Evolutionary conservation across 2,329 filamentous ascomycete genomes (phyloP).

Genomic region (Monilinia aucupariae): DNA sequence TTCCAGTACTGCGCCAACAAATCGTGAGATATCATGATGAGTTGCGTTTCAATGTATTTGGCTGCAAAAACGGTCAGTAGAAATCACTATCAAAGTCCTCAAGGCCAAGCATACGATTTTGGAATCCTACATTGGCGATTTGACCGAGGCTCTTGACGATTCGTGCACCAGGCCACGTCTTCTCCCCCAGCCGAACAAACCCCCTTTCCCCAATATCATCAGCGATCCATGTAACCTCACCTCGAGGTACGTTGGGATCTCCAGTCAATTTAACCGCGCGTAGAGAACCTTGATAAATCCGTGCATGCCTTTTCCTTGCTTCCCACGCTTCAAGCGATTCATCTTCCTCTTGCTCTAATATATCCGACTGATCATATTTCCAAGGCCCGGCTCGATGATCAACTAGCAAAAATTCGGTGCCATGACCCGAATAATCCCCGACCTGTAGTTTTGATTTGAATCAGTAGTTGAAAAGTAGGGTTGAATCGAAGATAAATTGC

Average conservation of each 20-base stretch:
- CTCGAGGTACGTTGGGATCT: slow-evolving; percentile 82
- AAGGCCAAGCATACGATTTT: slow-evolving; percentile 54
- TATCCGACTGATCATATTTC: slow-evolving; percentile 37
- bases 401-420: slow-evolving; percentile 81
- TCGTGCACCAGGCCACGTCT: slow-evolving; percentile 68
- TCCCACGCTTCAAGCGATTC: slow-evolving; percentile 46
- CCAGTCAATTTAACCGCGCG: slow-evolving; percentile 89
- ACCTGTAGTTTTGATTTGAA: slow-evolving; percentile 36
- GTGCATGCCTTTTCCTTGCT: slow-evolving; percentile 41
- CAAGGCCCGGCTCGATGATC: slow-evolving; percentile 61
- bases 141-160: slow-evolving; percentile 73
- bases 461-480: background rate
- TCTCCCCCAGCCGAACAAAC: slow-evolving; percentile 56
- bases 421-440: slow-evolving; percentile 78
- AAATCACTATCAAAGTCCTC: background rate
- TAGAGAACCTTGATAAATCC: slow-evolving; percentile 60
- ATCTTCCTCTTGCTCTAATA: slow-evolving; percentile 36
- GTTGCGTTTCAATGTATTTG: slow-evolving; percentile 65
- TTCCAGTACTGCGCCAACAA: slow-evolving; percentile 79
- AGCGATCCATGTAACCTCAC: slow-evolving; percentile 75
- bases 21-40: slow-evolving; percentile 75
- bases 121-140: slow-evolving; percentile 68
- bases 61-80: slow-evolving; percentile 46
- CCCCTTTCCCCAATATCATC: slow-evolving; percentile 68
- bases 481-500: background rate